Base-by-base conservation (phyloP, 192 early-diverging fungal species). In the Spinellus fusiger region DNA sequence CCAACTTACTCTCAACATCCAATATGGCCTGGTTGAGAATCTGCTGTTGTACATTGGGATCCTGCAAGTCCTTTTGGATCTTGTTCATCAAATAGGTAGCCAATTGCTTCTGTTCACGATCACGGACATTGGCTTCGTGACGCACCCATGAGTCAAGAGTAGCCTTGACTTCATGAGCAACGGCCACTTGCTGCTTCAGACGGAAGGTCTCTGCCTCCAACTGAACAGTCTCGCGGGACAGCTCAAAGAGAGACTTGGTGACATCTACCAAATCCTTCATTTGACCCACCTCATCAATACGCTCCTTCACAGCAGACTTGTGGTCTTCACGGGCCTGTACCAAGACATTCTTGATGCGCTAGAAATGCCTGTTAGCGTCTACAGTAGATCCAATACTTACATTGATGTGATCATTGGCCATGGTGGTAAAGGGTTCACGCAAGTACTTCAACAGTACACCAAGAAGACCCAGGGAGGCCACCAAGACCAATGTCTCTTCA, bases 131-230 rank as follows among this genome's bases (percentile, higher is more conserved):
- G 61, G 87, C 82, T 78, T 98, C 96, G 69, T 98, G 91, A 65
- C 96, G 94, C 38, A 96, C 94, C 96, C 96, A 98, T 34, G 89
- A 89, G 79, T 98, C 96, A 22, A 98, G 81, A 54, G 89, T 86
- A 18, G 76, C 51, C 86, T 95, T 95, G 67, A 92, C 83, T 77
- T 98, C 94, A 27, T 70, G 18, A 57, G 86, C 83, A 68, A 91
- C 81, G 54, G 83, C 79, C 26, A 87, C 88, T 64, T 85, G 85
- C 74, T 98, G 96, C 89, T 98, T 93, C 49, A 96, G 81, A 77
- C 91, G 88, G 70, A 91, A 98, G 47, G 93, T 87, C 76, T 95
- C 87, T 34, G 94, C 94, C 72, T 96, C 93, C 67, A 98, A 86
- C 64, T 84, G 71, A 50, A 94, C 94, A 64, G 94, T 93, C 73